Percentiles rank a stretch among this genome's conserved stretches.
Conservation (phyloP, 1,284 basidiomycete genomes). For the Ceratobasidium sp. region DNA sequence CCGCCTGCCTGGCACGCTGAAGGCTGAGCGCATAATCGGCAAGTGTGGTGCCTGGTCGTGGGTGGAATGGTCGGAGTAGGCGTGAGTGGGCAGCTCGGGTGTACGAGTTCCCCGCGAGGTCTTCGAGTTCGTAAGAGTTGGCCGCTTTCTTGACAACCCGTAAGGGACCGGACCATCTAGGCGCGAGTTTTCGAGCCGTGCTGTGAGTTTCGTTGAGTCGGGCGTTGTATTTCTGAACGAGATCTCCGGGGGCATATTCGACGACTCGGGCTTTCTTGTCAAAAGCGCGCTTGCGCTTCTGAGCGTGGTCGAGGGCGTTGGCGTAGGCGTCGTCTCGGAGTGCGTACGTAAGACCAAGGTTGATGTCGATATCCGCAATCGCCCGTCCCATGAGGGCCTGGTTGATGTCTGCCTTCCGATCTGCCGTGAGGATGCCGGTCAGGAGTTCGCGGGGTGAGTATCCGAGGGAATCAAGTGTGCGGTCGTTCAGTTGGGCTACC, state of each 20-base stretch:
- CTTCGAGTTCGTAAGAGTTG: conserved; percentile 1
- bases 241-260: neutral
- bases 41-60: neutral
- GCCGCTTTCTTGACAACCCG: neutral
- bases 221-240: neutral
- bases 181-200: neutral
- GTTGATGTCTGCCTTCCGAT: neutral
- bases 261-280: neutral
- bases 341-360: neutral
- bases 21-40: neutral
- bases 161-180: neutral
- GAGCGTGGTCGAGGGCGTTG: neutral
- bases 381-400: too few species aligned
- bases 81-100: neutral
- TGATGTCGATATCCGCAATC: neutral
- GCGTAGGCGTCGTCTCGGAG: neutral
- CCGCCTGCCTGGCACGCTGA: neutral
- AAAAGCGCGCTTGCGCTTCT: neutral
- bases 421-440: conserved; percentile 24
- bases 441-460: conserved; percentile 46
- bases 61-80: neutral
- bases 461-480: conserved; percentile 39
- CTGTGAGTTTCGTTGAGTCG: neutral
- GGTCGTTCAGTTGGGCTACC: conserved; percentile 40
- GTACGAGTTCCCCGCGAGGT: neutral